Base-by-base conservation (phyloP, 495 filamentous ascomycete species). In the Opeltia flavorubescens region DNA sequence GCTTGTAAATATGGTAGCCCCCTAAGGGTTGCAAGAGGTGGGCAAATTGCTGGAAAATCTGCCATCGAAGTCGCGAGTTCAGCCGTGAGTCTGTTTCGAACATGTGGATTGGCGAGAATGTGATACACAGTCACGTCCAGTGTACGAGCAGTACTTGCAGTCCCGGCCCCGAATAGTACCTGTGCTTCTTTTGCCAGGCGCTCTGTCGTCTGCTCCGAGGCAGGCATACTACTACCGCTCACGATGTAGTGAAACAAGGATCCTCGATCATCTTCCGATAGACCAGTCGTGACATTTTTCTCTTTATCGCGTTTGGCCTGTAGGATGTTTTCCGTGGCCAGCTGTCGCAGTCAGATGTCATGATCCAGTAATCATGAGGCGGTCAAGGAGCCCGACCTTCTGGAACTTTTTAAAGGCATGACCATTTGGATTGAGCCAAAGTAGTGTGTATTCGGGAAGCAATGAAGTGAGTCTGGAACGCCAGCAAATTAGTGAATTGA, bases 101-200 rank as follows among this genome's bases (percentile, higher is more conserved):
- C 47, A 8, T 45, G 18, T 0, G 55, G 53, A 17, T 43, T 49
- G 15, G 53, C 33, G 0, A 62, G 45, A 33, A 64, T 56, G 49
- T 62, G 61, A 43, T 50, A 64, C 17, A 44, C 48, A 8, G 55
- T 51, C 12, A 55, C 59, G 35, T 40, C 26, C 7, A 62, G 28
- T 15, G 53, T 54, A n/a, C 58, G 53, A 8, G 55, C 58, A 13
- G 53, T 61, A 11, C 38, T 61, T n/a, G 48, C 48, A 0, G 61
- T 61, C 8, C 60, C 60, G 26, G 31, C 58, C 3, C 51, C 55
- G 6, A 62, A 38, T 8, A 64, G 36, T 1, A 59, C 26, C 26
- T 55, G 47, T 5, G 55, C 61, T 47, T 64, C 61, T 43, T 48
- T 54, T 5, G 48, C 28, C 8, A 64, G 46, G 1, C 61, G 55